Evolutionary conservation across 148 eudicot genomes (phyloP).

Genomic region (Fallopia convolvulus): DNA sequence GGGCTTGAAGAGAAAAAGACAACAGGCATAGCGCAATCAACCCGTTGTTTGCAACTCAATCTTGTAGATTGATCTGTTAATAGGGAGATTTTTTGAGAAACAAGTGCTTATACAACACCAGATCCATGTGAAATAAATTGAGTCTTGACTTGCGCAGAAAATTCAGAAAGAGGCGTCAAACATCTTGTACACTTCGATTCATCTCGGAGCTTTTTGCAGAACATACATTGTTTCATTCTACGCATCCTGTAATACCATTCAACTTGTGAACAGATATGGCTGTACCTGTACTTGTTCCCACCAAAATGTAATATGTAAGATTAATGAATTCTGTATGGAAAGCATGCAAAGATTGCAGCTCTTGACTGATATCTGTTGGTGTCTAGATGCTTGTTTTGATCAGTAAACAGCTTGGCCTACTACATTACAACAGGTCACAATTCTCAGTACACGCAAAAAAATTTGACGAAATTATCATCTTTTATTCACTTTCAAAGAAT

Average conservation of each 20-base stretch:
- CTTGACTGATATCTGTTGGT: neutral
- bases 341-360: neutral
- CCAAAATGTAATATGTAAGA: neutral
- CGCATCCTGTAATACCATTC: neutral
- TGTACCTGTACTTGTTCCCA: neutral
- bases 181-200: neutral
- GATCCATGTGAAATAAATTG: conserved; percentile 6
- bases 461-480: too few species aligned
- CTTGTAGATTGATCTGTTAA: conserved; percentile 7
- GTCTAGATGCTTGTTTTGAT: neutral
- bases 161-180: neutral
- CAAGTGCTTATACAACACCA: conserved; percentile 5
- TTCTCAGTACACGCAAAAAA: neutral
- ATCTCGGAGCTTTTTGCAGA: neutral
- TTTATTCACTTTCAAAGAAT: too few species aligned
- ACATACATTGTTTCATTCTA: neutral
- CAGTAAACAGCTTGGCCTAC: neutral
- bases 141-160: neutral
- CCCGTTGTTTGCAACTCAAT: neutral
- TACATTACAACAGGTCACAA: neutral
- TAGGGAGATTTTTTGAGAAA: conserved; percentile 6
- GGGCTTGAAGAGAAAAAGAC: conserved; percentile 74
- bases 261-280: conserved; percentile 6
- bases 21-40: conserved; percentile 10
- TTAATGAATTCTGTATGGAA: neutral